Evolutionary conservation across 306 rosid species (phyloP).

Genomic region (Albizia julibrissin): DNA sequence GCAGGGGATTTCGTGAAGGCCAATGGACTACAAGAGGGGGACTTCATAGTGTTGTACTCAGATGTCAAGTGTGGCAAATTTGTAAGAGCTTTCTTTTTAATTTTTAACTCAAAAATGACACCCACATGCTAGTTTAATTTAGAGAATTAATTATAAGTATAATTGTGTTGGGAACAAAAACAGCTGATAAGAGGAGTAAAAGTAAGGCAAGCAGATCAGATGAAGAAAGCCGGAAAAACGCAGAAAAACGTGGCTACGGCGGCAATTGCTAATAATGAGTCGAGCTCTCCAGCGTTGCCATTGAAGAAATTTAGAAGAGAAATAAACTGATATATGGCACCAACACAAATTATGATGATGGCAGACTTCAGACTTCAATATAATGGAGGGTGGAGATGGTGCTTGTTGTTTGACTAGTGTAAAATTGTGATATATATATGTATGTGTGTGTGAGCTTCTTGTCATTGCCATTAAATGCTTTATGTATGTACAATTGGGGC

Average conservation of each 20-base stretch:
- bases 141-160: neutral
- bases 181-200: slow-evolving; percentile 98
- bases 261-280: slow-evolving; percentile 34
- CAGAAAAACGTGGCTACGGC: slow-evolving; percentile 47
- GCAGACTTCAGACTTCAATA: neutral
- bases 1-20: slow-evolving; percentile 96
- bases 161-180: neutral
- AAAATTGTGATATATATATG: too few species aligned
- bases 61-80: slow-evolving; percentile 88
- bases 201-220: slow-evolving; percentile 58
- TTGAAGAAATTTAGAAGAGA: slow-evolving; percentile 25
- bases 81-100: slow-evolving; percentile 38
- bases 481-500: too few species aligned
- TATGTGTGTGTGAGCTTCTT: too few species aligned
- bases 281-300: slow-evolving; percentile 27
- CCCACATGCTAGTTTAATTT: neutral
- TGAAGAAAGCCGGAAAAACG: slow-evolving; percentile 64
- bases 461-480: too few species aligned
- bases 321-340: neutral
- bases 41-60: slow-evolving; percentile 92
- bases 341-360: neutral
- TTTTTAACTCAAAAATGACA: neutral
- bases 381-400: neutral
- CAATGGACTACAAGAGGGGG: slow-evolving; percentile 99
- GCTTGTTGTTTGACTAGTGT: neutral